Percentiles rank a stretch among this genome's conserved stretches.
These are phyloP conservation scores for Chaetomiaceae sp. DNA, from an alignment of 2,329 filamentous ascomycete genomes.

Conservation along the genomic window DNA sequence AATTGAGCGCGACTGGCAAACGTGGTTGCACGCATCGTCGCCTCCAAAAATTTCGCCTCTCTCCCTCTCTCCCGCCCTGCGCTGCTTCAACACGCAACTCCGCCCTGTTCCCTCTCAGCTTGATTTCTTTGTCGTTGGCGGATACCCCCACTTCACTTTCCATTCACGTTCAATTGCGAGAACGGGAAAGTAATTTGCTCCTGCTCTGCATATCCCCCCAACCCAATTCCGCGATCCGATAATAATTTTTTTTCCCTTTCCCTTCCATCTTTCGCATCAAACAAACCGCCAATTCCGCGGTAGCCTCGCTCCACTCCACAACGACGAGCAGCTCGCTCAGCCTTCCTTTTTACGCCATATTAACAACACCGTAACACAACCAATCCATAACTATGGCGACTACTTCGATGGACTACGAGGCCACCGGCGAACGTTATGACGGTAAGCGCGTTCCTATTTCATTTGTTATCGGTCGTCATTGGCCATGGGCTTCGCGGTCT, in stretches of 20 bases:
- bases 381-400: conserved; percentile 49
- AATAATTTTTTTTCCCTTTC: conserved; percentile 4
- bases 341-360: neutral
- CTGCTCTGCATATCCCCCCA: neutral
- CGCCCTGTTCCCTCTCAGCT: neutral
- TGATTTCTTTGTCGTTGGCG: conserved; percentile 10
- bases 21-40: conserved; percentile 6
- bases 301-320: conserved; percentile 8
- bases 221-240: neutral
- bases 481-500: neutral
- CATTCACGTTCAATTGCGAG: conserved; percentile 6
- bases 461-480: neutral
- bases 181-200: neutral
- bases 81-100: conserved; percentile 2
- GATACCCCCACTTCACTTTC: conserved; percentile 2
- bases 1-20: conserved; percentile 9
- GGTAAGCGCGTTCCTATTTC: conserved; percentile 42
- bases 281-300: neutral
- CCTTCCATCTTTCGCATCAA: neutral
- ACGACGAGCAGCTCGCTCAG: neutral
- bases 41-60: conserved; percentile 22
- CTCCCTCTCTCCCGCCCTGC: conserved; percentile 1
- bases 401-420: conserved; percentile 67
- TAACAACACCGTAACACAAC: conserved; percentile 4
- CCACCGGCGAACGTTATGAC: conserved; percentile 63